Conservation (phyloP, 106 monocot species). For the Dendrobium catenatum region DNA sequence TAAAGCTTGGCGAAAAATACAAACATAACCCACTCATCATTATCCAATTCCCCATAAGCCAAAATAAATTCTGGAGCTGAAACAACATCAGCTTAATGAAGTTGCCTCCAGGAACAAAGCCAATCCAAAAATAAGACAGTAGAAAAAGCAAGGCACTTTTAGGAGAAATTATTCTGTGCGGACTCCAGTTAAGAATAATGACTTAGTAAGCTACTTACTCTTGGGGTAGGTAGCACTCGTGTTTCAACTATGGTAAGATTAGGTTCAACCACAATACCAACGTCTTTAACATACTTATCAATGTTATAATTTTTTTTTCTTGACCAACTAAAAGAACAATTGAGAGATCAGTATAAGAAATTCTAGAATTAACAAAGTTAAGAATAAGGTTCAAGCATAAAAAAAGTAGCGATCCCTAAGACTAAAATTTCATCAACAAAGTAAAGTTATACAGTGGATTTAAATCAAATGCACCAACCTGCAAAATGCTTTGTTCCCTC, state of each 20-base stretch:
- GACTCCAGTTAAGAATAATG: background rate
- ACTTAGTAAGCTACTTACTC: conserved; percentile 8
- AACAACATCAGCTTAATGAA: no score
- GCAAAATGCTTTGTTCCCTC: conserved; percentile 13
- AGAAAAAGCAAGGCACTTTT: no score
- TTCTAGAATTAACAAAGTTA: no score
- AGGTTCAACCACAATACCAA: conserved; percentile 26
- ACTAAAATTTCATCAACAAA: no score
- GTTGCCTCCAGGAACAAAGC: no score
- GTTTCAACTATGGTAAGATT: conserved; percentile 33
- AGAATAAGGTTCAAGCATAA: background rate
- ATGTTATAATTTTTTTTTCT: conserved; percentile 31
- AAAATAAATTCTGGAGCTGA: no score
- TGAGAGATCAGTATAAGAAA: no score
- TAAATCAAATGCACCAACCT: conserved; percentile 6
- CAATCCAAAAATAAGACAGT: no score
- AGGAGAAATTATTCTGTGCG: no score
- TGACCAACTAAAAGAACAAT: conserved; percentile 32
- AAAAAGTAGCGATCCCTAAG: background rate
- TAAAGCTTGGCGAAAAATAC: no score
- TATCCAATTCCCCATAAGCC: no score
- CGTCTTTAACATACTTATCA: conserved; percentile 33
- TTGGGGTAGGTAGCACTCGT: conserved; percentile 33
- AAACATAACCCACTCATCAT: no score
- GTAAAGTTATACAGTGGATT: background rate